phyloP scores from a whole-genome alignment of 768 basidiomycete species.

The Kwoniella mangroviensis region DNA sequence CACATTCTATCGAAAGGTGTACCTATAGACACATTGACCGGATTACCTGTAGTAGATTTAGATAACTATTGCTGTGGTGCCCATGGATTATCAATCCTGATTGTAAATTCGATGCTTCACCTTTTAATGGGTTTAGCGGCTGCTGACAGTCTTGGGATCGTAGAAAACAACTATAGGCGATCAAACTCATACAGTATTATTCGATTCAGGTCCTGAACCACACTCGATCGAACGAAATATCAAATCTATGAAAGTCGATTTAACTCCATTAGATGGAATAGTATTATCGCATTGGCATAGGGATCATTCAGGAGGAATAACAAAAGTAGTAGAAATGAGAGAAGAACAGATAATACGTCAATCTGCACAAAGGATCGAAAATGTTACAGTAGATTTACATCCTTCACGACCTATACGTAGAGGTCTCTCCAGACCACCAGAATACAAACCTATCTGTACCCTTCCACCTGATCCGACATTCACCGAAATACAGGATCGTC shows the following conservation, averaged over 20 bases:
- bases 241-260: conserved; percentile 65
- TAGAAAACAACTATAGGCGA: conserved; percentile 66
- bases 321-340: conserved; percentile 39
- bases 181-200: conserved; percentile 66
- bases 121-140: neutral
- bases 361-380: neutral
- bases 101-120: conserved; percentile 61
- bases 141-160: conserved; percentile 51
- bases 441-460: conserved; percentile 65
- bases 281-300: conserved; percentile 77
- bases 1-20: conserved; percentile 63
- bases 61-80: conserved; percentile 78
- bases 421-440: conserved; percentile 72
- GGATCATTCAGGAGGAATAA: conserved; percentile 74
- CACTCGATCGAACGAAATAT: conserved; percentile 75
- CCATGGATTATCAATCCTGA: conserved; percentile 80
- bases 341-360: conserved; percentile 1
- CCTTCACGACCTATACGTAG: conserved; percentile 74
- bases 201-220: conserved; percentile 84
- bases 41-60: conserved; percentile 72
- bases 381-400: conserved; percentile 71
- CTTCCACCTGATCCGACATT: conserved; percentile 75
- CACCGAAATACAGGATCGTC: conserved; percentile 65
- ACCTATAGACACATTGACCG: conserved; percentile 60
- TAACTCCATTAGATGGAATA: conserved; percentile 66